Conservation (phyloP, 2,329 filamentous ascomycete species). For the Corynespora cassiicola region DNA sequence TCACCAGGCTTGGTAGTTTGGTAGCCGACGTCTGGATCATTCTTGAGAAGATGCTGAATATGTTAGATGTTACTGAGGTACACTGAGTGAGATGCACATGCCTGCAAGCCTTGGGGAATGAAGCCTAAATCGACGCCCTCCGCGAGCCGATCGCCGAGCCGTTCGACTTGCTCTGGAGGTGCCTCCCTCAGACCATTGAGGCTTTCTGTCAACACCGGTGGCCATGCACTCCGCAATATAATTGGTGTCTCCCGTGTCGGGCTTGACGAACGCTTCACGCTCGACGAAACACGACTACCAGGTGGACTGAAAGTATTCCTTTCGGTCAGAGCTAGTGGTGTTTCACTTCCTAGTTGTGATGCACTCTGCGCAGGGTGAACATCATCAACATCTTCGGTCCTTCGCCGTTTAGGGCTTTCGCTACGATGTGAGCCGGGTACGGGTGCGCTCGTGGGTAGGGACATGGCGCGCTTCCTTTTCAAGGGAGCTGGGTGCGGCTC, state of each 20-base stretch:
- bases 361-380: conserved; percentile 18
- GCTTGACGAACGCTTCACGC: conserved; percentile 16
- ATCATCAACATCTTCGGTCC: conserved; percentile 15
- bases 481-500: conserved; percentile 10
- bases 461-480: conserved; percentile 22
- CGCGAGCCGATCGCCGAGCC: conserved; percentile 18
- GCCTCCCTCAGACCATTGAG: conserved; percentile 18
- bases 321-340: conserved; percentile 13
- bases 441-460: conserved; percentile 10
- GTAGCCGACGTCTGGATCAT: conserved; percentile 18
- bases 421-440: conserved; percentile 14
- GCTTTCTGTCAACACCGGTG: conserved; percentile 17
- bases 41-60: conserved; percentile 18
- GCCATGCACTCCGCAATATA: conserved; percentile 18
- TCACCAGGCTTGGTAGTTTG: conserved; percentile 19
- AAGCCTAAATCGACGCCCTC: conserved; percentile 20
- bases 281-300: conserved; percentile 18
- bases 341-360: conserved; percentile 19
- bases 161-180: conserved; percentile 13
- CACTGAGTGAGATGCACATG: conserved; percentile 10
- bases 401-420: conserved; percentile 18
- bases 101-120: conserved; percentile 20
- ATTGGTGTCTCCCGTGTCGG: conserved; percentile 19
- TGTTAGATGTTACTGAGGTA: conserved; percentile 4
- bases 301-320: conserved; percentile 17